Evolutionary conservation across 352 stramenopile genomes (phyloP).

Genomic region (Sclerospora graminicola): DNA sequence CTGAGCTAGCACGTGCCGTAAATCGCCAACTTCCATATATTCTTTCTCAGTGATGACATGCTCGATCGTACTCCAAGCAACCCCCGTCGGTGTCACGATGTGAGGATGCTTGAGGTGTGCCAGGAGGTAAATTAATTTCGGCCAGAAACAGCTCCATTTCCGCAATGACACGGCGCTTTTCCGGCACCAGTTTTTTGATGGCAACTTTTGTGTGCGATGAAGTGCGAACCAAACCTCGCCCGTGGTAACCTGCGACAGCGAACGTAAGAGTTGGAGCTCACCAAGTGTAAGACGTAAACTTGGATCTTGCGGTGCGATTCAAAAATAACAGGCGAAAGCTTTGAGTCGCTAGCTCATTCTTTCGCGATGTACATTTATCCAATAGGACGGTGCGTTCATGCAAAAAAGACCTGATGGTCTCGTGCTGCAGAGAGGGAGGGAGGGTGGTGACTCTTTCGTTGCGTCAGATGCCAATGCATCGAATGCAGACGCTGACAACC

Average conservation of each 20-base stretch:
- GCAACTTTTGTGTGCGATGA: conserved; percentile 35
- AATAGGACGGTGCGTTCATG: too few species aligned
- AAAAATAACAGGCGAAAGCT: conserved; percentile 50
- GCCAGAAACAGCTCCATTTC: conserved; percentile 67
- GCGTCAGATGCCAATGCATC: conserved; percentile 2
- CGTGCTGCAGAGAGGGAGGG: too few species aligned
- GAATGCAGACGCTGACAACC: conserved; percentile 44
- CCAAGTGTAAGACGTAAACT: conserved; percentile 33
- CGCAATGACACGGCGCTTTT: conserved; percentile 39
- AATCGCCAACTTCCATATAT: conserved; percentile 58
- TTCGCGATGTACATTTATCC: conserved; percentile 16
- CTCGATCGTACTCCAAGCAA: conserved; percentile 63
- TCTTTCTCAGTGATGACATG: conserved; percentile 68
- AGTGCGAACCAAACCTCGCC: conserved; percentile 70
- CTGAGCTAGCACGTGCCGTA: conserved; percentile 38
- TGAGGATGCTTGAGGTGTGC: conserved; percentile 53
- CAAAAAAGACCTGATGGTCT: too few species aligned
- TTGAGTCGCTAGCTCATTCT: conserved; percentile 47
- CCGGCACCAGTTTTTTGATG: conserved; percentile 53
- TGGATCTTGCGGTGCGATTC: conserved; percentile 53
- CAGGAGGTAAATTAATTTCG: conserved; percentile 70
- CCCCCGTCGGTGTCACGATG: conserved; percentile 49
- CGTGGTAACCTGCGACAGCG: conserved; percentile 38
- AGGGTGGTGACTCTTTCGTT: too few species aligned
- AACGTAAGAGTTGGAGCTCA: conserved; percentile 43